These are phyloP conservation scores for Phycomyces blakesleeanus DNA, from an alignment of 192 early-diverging fungal species.

Conservation along the genomic window DNA sequence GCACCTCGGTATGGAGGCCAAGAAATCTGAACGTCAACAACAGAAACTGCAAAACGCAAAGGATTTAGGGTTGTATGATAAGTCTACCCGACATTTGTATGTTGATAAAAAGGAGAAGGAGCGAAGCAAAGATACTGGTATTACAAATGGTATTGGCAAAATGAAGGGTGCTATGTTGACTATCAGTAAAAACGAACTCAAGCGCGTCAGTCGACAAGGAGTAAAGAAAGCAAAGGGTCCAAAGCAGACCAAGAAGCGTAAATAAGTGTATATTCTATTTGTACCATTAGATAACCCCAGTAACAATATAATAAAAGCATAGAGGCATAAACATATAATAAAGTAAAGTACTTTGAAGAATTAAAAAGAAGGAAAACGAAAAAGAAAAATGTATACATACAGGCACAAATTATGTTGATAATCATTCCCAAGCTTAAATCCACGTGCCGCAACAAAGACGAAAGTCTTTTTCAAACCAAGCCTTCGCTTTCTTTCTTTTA, in stretches of 20 bases:
- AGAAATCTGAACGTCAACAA: slow-evolving; percentile 27
- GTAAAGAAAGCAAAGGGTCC: no score
- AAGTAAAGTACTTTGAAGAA: no score
- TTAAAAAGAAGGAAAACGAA: no score
- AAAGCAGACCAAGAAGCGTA: no score
- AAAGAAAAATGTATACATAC: no score
- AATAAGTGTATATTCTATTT: no score
- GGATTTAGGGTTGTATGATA: slow-evolving; percentile 41
- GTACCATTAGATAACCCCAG: no score
- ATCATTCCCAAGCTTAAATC: no score
- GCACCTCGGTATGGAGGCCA: slow-evolving; percentile 31
- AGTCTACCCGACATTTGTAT: slow-evolving; percentile 38
- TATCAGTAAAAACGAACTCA: slow-evolving; percentile 37
- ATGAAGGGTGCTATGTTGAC: slow-evolving; percentile 39
- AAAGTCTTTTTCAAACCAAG: slow-evolving; percentile 2
- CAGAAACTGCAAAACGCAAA: slow-evolving; percentile 41
- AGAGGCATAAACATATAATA: no score
- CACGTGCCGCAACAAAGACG: not conserved
- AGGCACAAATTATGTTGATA: no score
- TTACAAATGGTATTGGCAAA: slow-evolving; percentile 38
- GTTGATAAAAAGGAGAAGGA: slow-evolving; percentile 23
- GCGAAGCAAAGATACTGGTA: slow-evolving; percentile 31
- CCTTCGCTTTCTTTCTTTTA: not conserved
- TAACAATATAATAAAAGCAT: no score
- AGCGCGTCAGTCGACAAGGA: slow-evolving; percentile 24